These are phyloP conservation scores for Cordyceps cateniannulata DNA, from an alignment of 2,329 filamentous ascomycete species.

Conservation along the genomic window DNA sequence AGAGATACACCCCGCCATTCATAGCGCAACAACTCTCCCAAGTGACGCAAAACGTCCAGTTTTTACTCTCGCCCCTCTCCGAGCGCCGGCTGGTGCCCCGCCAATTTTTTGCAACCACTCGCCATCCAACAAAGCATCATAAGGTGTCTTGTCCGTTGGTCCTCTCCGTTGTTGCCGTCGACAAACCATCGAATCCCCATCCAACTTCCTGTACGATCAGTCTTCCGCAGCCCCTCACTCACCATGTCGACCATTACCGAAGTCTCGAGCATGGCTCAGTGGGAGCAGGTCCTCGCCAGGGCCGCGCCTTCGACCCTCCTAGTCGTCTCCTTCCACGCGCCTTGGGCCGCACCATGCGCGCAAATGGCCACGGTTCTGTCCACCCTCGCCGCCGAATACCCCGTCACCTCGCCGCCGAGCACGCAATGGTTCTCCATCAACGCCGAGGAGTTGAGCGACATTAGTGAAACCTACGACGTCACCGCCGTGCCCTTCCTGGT, in stretches of 20 bases:
- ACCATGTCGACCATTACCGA: conserved; percentile 72
- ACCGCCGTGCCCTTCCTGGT: conserved; percentile 91
- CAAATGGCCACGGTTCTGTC: conserved; percentile 86
- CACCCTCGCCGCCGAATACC: conserved; percentile 81
- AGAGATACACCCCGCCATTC: not conserved
- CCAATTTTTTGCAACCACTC: conserved; percentile 15
- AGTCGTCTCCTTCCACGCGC: conserved; percentile 89
- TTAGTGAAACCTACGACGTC: conserved; percentile 89
- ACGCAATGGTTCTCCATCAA: conserved; percentile 87
- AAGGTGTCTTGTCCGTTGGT: not conserved
- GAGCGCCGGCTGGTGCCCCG: conserved; percentile 16
- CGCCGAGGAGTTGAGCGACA: conserved; percentile 87
- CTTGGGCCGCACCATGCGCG: conserved; percentile 92
- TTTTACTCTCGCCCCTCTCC: conserved; percentile 10
- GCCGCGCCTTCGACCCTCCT: conserved; percentile 66
- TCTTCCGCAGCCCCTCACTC: conserved; percentile 2
- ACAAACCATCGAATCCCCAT: not conserved
- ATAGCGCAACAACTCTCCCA: conserved; percentile 12
- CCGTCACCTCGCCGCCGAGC: conserved; percentile 55
- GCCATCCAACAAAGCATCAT: conserved; percentile 14
- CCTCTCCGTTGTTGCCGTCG: not conserved
- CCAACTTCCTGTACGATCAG: not conserved
- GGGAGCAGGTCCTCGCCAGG: conserved; percentile 60
- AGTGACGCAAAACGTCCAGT: conserved; percentile 20
- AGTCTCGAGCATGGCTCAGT: conserved; percentile 67